phyloP scores from a whole-genome alignment of 2,329 filamentous ascomycete genomes.

The Beauveria caledonica region DNA sequence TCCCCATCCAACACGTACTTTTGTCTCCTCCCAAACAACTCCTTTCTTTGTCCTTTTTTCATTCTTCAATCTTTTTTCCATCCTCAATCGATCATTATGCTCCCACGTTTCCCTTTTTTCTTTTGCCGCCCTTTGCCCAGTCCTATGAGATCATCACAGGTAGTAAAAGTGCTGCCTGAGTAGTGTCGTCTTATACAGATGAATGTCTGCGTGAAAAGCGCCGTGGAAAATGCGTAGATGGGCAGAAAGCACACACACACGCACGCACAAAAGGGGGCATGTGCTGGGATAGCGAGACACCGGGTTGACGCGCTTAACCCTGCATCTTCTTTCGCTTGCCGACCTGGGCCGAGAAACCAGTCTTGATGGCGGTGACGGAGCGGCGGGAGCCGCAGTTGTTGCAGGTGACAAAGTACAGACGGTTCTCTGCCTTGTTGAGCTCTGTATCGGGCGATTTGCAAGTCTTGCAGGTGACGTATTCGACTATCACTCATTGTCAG shows the following conservation, averaged over 20 bases:
- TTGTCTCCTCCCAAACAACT: background rate
- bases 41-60: background rate
- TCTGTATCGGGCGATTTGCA: constrained; percentile 92
- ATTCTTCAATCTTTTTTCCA: background rate
- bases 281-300: background rate
- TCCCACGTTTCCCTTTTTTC: no score
- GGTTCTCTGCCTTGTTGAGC: constrained; percentile 97
- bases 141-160: no score
- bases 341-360: constrained; percentile 98
- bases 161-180: no score
- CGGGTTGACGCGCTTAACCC: constrained; percentile 44
- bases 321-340: constrained; percentile 96
- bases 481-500: constrained; percentile 42
- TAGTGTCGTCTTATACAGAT: no score
- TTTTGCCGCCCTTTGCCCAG: background rate
- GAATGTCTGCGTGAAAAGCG: no score
- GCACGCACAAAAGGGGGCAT: no score
- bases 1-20: constrained; percentile 3
- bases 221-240: no score
- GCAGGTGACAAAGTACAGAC: constrained; percentile 97
- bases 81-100: background rate
- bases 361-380: constrained; percentile 97
- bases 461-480: constrained; percentile 99
- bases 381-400: constrained; percentile 73
- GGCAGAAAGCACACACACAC: no score